phyloP scores from a whole-genome alignment of 371 early-diverging fungal genomes.

The Mortierella sp. region DNA sequence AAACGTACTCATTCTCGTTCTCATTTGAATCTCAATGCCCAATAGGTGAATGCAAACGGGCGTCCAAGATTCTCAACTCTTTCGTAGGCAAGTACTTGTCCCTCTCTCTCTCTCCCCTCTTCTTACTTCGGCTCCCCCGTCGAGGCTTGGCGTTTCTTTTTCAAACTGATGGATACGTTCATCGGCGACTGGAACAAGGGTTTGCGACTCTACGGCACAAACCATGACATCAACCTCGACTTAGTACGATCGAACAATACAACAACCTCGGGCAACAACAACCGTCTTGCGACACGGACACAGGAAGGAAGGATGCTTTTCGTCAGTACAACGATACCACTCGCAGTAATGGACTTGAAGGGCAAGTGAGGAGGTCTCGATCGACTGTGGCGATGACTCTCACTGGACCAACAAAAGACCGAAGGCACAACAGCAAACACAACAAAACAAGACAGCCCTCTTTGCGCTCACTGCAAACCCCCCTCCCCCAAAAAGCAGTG shows the following conservation, averaged over 20 bases:
- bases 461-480: not conserved
- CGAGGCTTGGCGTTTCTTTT: not conserved
- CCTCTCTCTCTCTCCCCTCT: not conserved
- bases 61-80: slow-evolving; percentile 81
- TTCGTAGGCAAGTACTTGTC: slow-evolving; percentile 69
- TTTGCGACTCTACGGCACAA: not conserved
- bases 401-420: not conserved
- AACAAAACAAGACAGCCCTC: slow-evolving; percentile 4
- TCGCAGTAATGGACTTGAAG: not conserved
- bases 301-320: not conserved
- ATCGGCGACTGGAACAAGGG: not conserved
- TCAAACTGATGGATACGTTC: not conserved
- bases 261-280: not conserved
- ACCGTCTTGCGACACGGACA: not conserved
- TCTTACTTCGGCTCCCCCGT: not conserved
- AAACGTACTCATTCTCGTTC: not conserved
- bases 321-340: not conserved
- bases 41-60: slow-evolving; percentile 80
- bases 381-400: not conserved
- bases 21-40: not conserved
- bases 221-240: not conserved
- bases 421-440: not conserved
- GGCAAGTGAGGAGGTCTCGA: not conserved
- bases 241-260: not conserved
- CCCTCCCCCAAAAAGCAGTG: not conserved